Evolutionary conservation across 495 filamentous ascomycete genomes (phyloP).

Genomic region (Podospora pseudopauciseta): DNA sequence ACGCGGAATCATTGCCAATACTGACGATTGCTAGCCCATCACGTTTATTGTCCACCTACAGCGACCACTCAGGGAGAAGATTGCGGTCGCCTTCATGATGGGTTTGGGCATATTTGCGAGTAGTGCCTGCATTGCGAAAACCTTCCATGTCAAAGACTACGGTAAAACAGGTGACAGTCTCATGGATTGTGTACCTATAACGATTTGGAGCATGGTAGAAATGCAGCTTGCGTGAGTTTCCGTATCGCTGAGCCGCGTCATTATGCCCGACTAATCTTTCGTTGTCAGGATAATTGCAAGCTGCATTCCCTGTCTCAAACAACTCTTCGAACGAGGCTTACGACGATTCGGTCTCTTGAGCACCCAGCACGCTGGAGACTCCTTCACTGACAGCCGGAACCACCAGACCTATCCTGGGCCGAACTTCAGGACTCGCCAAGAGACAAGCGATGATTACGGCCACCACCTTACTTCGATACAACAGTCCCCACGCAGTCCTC

Average conservation of each 20-base stretch:
- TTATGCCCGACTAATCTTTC: not conserved
- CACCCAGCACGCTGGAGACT: not conserved
- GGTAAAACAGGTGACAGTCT: conserved; percentile 18
- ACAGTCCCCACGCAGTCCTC: not conserved
- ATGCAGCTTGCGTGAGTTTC: conserved; percentile 24
- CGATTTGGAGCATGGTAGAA: conserved; percentile 31
- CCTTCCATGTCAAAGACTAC: conserved; percentile 24
- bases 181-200: conserved; percentile 27
- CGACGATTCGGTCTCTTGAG: not conserved
- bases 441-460: not conserved
- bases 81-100: conserved; percentile 32
- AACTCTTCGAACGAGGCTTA: not conserved
- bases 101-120: conserved; percentile 33
- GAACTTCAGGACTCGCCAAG: not conserved
- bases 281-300: conserved; percentile 14
- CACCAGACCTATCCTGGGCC: not conserved
- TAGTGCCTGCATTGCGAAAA: conserved; percentile 30
- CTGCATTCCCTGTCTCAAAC: conserved; percentile 15
- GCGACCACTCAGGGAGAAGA: conserved; percentile 31
- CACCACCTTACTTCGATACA: not conserved
- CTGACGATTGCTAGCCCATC: conserved; percentile 22
- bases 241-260: not conserved
- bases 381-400: not conserved
- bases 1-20: not conserved
- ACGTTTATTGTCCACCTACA: conserved; percentile 32